Evolutionary conservation across 2,329 filamentous ascomycete genomes (phyloP), one percentile per base, ranked within the genome.

Genomic region (Alternaria postmessia): DNA sequence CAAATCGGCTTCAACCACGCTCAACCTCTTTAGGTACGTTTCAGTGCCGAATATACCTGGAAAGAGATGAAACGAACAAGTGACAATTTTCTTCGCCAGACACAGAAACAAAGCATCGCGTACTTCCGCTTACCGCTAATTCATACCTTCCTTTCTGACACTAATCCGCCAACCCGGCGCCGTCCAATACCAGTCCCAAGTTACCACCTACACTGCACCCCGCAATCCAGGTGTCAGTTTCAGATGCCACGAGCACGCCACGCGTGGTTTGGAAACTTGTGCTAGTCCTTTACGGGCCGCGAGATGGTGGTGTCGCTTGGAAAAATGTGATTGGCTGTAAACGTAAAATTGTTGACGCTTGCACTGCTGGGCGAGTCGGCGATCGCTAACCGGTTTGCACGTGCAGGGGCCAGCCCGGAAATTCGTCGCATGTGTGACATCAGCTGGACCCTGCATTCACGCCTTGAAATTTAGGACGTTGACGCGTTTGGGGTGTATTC

Each of bases 361-460:
- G 36, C 8, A 39, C n/a, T 24, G 46, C 11, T 20, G 61, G 61
- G 54, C 53, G 34, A 51, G 32, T 26, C 58, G 62, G 41, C 64
- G 58, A 65, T 69, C 54, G 59, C 49, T 61, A 69, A 62, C 68
- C 63, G 64, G 65, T 67, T 67, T 68, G 28, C 36, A 47, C 51
- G 32, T 51, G 49, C 34, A 26, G 22, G 12, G 7, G 7, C 48
- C 53, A 32, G 20, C 64, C 54, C 36, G 49, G 54, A 51, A 43
- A 59, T 34, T 44, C 57, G 57, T 61, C 61, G 62, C 66, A 58
- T 71, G 62, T 70, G 70, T 74, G 70, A 74, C 75, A 76, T 76
- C 72, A 76, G 73, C 56, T 63, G 66, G 57, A 54, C 62, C 62
- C 65, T 67, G 65, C 62, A 68, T 71, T 64, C 63, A 65, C 56